phyloP scores from a whole-genome alignment of 2,329 filamentous ascomycete species.

The Neophaeococcomyces mojaviensis region DNA sequence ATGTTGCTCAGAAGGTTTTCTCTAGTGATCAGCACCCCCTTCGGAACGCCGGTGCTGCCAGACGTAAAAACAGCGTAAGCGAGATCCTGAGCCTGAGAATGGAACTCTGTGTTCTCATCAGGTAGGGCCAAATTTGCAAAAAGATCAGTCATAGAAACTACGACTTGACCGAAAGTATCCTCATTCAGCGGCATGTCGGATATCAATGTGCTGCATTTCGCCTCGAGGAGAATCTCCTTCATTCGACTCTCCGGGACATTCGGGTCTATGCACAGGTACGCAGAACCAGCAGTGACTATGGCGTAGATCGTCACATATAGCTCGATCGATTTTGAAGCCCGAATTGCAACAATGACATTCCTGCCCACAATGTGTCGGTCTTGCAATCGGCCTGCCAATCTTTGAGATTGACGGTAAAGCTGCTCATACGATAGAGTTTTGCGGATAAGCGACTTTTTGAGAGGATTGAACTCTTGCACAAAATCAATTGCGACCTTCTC shows the following conservation, averaged over 20 bases:
- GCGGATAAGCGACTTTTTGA: constrained; percentile 24
- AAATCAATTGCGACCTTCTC: constrained; percentile 59
- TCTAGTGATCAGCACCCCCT: constrained; percentile 72
- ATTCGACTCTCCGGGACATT: constrained; percentile 59
- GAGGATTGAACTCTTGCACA: constrained; percentile 40
- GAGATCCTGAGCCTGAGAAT: constrained; percentile 32
- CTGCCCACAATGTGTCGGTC: constrained; percentile 36
- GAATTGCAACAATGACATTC: constrained; percentile 60
- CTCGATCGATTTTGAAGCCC: constrained; percentile 67
- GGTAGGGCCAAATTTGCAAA: not conserved
- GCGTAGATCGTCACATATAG: constrained; percentile 70
- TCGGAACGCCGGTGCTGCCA: constrained; percentile 72
- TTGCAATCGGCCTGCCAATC: constrained; percentile 52
- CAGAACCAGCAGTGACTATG: constrained; percentile 65
- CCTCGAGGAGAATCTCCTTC: constrained; percentile 54
- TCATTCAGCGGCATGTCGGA: not conserved
- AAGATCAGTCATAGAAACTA: not conserved
- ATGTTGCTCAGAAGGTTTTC: constrained; percentile 70
- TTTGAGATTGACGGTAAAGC: constrained; percentile 59
- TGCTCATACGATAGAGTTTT: constrained; percentile 54
- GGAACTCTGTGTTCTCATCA: not conserved
- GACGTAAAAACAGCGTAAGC: constrained; percentile 79
- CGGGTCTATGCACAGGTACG: constrained; percentile 71
- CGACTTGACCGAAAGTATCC: not conserved
- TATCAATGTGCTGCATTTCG: constrained; percentile 27